Base-by-base conservation (phyloP, 257 asterid species). In the Coffea eugenioides region DNA sequence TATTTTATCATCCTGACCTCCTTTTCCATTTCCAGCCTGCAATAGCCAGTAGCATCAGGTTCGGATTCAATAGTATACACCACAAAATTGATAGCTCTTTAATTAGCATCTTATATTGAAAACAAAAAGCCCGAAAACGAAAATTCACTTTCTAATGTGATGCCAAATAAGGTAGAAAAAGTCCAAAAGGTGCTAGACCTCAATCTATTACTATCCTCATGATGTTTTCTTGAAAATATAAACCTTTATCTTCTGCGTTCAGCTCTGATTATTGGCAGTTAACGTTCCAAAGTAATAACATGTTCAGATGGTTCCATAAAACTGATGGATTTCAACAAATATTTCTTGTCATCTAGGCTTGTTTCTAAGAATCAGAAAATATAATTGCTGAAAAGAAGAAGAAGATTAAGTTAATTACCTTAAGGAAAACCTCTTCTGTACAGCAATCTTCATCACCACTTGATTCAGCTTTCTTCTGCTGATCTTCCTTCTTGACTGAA, bases 1-100 rank as follows among this genome's bases (percentile, higher is more conserved):
- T 43, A 48, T 21, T 70, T 85, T 87, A 71, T 80, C 81, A 14
- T 80, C 83, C 21, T 72, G 78, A 25, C 48, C 76, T 57, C 75
- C 52, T 81, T 82, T 90, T 54, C 81, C 84, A 77, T 80, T 84
- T 83, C 84, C 86, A 77, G 82, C 90, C 94, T 90, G 80, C 79
- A 8, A 66, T n/a, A 3, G 69, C 39, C 3, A 62, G 69, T n/a
- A 25, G 69, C 14, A n/a, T 62, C 41, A 66, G 21, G 16, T 31
- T 67, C 14, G n/a, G 46, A 34, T 67, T 31, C 14, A 39, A 39
- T 39, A 34, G 34, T 3, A 31, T 67, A 23, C 8, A n/a, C 46
- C 61, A 71, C 11, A 23, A 45, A 71, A 23, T n/a, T 4, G 76
- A 71, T 49, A 46, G 15, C 16, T 21, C 14, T 62, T 62, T 62